Conservation (phyloP, 345 rosid genomes). For the Clarkia xantiana region DNA sequence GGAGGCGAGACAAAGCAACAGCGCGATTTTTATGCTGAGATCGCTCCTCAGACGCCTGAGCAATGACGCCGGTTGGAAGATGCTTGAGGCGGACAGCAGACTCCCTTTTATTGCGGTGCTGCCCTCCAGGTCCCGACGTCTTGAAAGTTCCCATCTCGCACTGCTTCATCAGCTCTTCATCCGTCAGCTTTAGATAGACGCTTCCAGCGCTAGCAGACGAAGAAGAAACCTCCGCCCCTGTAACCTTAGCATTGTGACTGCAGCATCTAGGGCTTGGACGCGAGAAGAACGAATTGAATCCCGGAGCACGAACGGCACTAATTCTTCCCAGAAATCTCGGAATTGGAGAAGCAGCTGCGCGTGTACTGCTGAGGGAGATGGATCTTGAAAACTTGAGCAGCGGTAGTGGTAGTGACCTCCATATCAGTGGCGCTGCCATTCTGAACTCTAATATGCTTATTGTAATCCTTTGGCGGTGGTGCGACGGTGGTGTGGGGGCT, state of each 20-base stretch:
- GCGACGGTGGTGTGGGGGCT: too few species aligned
- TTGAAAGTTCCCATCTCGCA: constrained; percentile 60
- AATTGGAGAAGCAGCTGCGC: background rate
- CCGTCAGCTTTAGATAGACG: constrained; percentile 36
- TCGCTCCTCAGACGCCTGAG: constrained; percentile 77
- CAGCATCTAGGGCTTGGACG: background rate
- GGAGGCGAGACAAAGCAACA: constrained; percentile 68
- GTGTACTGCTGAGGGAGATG: background rate
- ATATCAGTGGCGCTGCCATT: background rate
- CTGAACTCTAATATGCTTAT: background rate
- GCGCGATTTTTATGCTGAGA: constrained; percentile 91
- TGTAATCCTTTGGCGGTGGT: too few species aligned
- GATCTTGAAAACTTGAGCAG: background rate
- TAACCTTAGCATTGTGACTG: background rate
- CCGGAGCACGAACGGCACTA: too few species aligned
- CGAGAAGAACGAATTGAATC: too few species aligned
- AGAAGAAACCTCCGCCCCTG: background rate
- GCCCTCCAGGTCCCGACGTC: constrained; percentile 89
- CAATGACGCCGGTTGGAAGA: constrained; percentile 62
- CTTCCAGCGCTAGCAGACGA: background rate
- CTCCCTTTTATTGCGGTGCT: constrained; percentile 94
- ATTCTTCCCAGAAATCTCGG: background rate
- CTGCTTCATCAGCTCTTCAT: constrained; percentile 67
- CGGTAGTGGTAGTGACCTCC: constrained; percentile 2
- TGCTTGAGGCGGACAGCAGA: constrained; percentile 87